Evolutionary conservation across 257 asterid genomes (phyloP), one percentile per base, ranked within the genome.

Genomic region (Agastache rugosa): DNA sequence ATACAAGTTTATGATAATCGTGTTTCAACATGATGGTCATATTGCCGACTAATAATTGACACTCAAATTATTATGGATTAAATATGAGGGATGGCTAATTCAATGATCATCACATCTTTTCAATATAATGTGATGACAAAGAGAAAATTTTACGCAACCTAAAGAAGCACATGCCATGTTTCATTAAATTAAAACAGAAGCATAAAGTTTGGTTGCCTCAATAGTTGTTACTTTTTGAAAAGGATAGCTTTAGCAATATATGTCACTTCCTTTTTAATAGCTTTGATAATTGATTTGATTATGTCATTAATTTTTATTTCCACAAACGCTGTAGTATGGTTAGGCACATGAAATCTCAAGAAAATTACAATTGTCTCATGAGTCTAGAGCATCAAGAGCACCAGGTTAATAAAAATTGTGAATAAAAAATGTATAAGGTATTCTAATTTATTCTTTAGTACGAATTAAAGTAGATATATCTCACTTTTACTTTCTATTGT

Each of bases 141-240:
- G 71, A 67, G 82, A 78, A 66, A 71, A 66, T 48, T 77, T 64
- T 50, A 65, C 45, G 22, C 61, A 72, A 72, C 39, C 53, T 63
- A 71, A 71, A 58, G 74, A 22, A 35, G 47, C 82, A 78, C 82
- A 66, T 78, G 82, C 50, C 42, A 58, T 78, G 82, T 72, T 72
- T 63, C 73, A 41, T 65, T 20, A 71, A 42, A 63, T 74, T 68
- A 76, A 67, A 45, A 77, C 63, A 62, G 17, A 53, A 51, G 7
- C 55, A 56, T 35, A 69, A 69, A 60, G 54, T 59, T 69, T 70
- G 66, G 68, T 58, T 39, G 45, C 68, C 68, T 11, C 59, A 65
- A 25, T 42, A 66, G 58, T 78, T 78, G 51, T 47, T 8, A 64
- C 70, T 50, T 63, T 74, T 64, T 64, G 1, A 45, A 37, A 66